phyloP scores from a whole-genome alignment of 1,139 yeast genomes.

The Scheffersomyces cryptocercus region DNA sequence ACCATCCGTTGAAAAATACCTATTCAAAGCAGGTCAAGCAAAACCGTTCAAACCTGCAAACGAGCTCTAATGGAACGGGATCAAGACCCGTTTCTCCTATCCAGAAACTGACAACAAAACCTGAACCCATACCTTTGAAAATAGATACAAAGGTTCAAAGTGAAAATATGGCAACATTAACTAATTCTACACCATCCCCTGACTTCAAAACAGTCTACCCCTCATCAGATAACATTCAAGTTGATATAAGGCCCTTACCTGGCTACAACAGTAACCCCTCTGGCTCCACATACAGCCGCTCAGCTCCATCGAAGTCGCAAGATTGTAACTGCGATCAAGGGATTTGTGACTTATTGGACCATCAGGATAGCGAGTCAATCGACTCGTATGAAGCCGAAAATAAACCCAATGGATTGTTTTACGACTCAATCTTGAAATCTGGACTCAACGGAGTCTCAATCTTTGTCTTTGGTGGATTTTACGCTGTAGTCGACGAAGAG shows the following conservation, averaged over 20 bases:
- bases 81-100: constrained; percentile 27
- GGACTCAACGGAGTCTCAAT: constrained; percentile 26
- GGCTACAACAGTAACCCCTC: neutral
- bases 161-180: constrained; percentile 1
- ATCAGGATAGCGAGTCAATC: neutral
- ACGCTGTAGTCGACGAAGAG: constrained; percentile 11
- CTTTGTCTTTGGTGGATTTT: constrained; percentile 47
- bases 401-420: constrained; percentile 9
- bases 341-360: neutral
- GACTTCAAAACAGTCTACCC: neutral
- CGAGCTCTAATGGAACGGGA: neutral
- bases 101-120: constrained; percentile 2
- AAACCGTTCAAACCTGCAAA: constrained; percentile 31
- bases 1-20: constrained; percentile 23
- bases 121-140: constrained; percentile 1
- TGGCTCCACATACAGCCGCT: too few relatives aligned
- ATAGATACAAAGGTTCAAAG: neutral
- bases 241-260: neutral
- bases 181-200: constrained; percentile 1
- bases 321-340: neutral
- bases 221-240: constrained; percentile 1
- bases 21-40: constrained; percentile 38
- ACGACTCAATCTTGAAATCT: constrained; percentile 15
- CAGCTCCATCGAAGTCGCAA: constrained; percentile 1
- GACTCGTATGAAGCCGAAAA: neutral